phyloP scores from a whole-genome alignment of 1,284 basidiomycete species.

The Ganoderma sinense region DNA sequence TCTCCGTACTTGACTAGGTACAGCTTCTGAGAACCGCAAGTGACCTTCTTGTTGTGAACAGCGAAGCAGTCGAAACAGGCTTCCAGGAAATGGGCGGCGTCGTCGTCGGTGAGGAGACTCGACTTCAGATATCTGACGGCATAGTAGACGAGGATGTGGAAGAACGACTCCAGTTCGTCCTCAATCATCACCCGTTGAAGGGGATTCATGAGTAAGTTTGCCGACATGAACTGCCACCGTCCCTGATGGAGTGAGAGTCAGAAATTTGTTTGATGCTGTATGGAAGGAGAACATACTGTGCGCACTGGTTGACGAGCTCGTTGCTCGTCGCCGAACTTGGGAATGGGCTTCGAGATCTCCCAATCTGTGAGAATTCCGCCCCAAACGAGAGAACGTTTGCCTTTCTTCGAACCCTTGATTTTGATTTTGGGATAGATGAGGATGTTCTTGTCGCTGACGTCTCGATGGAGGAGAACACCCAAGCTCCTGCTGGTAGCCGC shows the following conservation, averaged over 20 bases:
- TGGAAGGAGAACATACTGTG: neutral
- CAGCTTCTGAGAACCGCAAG: too few relatives aligned
- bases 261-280: too few relatives aligned
- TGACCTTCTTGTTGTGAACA: neutral
- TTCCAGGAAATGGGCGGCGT: too few relatives aligned
- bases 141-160: conserved; percentile 21
- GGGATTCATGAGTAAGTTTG: neutral
- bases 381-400: neutral
- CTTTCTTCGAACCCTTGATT: too few relatives aligned
- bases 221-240: conserved; percentile 14
- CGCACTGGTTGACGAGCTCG: neutral
- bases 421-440: conserved; percentile 12
- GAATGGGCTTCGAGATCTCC: conserved; percentile 17
- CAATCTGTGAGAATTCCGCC: conserved; percentile 22
- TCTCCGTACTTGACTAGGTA: too few relatives aligned
- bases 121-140: conserved; percentile 12
- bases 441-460: conserved; percentile 23
- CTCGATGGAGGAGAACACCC: conserved; percentile 22
- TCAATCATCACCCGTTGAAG: neutral
- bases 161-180: conserved; percentile 26
- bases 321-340: accelerated
- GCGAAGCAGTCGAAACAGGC: conserved; percentile 5
- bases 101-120: too few relatives aligned
- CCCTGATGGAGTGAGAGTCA: too few relatives aligned
- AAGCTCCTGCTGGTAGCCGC: neutral